Conservation (phyloP, 768 basidiomycete species). For the Multifurca ochricompacta region DNA sequence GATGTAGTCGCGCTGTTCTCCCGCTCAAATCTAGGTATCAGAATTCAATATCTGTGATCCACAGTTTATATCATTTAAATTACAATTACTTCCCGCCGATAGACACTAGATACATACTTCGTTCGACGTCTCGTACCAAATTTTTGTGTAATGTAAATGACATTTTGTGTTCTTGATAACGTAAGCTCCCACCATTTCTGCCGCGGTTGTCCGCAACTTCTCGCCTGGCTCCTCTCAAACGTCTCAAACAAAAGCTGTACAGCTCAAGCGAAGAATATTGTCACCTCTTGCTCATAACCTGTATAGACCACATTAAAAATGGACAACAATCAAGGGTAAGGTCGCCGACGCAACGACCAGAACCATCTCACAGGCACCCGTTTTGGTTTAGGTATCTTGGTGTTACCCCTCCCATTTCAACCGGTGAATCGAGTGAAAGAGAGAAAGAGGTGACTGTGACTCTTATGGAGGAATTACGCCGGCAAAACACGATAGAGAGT, state of each 20-base stretch:
- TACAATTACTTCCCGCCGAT: too few relatives aligned
- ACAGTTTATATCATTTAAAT: too few relatives aligned
- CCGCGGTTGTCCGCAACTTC: neutral
- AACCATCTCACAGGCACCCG: neutral
- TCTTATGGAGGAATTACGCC: slow-evolving; percentile 84
- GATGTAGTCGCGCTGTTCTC: too few relatives aligned
- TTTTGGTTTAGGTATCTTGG: slow-evolving; percentile 54
- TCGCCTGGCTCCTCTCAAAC: neutral
- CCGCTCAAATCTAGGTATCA: too few relatives aligned
- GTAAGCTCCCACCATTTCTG: neutral
- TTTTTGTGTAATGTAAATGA: too few relatives aligned
- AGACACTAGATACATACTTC: too few relatives aligned
- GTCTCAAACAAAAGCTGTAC: neutral
- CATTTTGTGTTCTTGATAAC: neutral
- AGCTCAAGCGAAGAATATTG: neutral
- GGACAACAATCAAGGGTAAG: slow-evolving; percentile 18
- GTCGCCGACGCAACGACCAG: neutral
- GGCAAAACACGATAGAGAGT: slow-evolving; percentile 82
- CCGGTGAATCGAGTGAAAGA: slow-evolving; percentile 59
- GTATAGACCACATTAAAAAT: neutral
- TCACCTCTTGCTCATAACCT: neutral
- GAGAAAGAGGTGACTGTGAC: slow-evolving; percentile 79
- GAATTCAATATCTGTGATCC: too few relatives aligned
- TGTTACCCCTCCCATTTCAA: slow-evolving; percentile 82
- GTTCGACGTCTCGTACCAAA: too few relatives aligned